phyloP scores from a whole-genome alignment of 2,329 filamentous ascomycete genomes.

The Exserohilum rostratum region DNA sequence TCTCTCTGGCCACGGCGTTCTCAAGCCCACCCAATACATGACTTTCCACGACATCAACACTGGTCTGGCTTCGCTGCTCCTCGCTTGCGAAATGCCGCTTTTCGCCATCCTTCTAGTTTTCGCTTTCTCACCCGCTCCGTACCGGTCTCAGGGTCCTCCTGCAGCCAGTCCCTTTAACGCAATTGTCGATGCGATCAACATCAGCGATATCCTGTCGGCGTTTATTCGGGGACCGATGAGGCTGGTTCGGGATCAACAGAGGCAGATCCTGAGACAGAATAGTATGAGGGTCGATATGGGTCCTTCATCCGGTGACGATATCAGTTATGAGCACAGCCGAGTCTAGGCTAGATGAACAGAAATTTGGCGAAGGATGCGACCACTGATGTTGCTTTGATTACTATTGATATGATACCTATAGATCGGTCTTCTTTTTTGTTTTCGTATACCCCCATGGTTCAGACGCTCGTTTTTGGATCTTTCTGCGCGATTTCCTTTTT shows the following conservation, averaged over 20 bases:
- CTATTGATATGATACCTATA: no score
- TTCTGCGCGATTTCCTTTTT: no score
- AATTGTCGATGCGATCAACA: conserved; percentile 35
- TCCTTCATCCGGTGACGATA: not conserved
- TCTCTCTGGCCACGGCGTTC: conserved; percentile 29
- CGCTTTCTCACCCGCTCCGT: conserved; percentile 34
- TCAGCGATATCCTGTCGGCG: conserved; percentile 34
- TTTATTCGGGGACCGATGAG: conserved; percentile 42
- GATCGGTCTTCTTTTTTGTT: no score
- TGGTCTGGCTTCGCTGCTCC: conserved; percentile 35
- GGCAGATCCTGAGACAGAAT: conserved; percentile 27
- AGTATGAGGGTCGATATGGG: conserved; percentile 19
- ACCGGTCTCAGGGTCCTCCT: conserved; percentile 19
- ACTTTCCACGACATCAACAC: conserved; percentile 38
- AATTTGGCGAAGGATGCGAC: no score
- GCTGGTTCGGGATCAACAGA: conserved; percentile 36
- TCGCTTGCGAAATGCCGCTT: conserved; percentile 42
- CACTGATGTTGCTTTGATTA: no score
- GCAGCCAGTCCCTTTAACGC: conserved; percentile 29
- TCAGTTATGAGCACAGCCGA: no score
- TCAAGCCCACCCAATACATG: conserved; percentile 35
- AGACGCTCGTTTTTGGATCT: no score
- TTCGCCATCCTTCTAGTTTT: conserved; percentile 36
- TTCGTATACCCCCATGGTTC: no score
- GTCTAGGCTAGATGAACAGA: no score